Conservation (phyloP, 148 eudicot genomes). For the Fallopia convolvulus region DNA sequence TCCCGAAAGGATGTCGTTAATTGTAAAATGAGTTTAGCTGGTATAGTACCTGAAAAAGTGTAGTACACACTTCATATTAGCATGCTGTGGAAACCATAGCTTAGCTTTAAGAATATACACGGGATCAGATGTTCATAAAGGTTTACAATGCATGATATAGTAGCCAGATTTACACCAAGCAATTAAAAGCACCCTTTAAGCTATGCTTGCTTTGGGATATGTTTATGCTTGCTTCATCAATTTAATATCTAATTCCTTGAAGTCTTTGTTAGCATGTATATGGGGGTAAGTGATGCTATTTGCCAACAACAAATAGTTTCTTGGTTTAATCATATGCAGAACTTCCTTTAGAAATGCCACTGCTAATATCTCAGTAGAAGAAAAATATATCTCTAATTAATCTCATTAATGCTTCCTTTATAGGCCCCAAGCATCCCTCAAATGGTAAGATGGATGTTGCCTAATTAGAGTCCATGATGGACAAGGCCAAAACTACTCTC, state of each 20-base stretch:
- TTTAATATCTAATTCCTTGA: background rate
- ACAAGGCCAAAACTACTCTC: background rate
- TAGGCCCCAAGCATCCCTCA: background rate
- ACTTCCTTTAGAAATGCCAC: background rate
- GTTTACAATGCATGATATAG: background rate
- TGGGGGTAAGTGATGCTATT: background rate
- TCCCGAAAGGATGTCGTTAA: conserved; percentile 75
- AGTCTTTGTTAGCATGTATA: background rate
- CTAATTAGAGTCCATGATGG: background rate
- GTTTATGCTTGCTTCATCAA: background rate
- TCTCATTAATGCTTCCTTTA: background rate
- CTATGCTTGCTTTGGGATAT: background rate
- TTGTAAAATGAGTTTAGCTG: conserved; percentile 82
- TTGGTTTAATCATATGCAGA: background rate
- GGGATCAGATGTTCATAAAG: background rate
- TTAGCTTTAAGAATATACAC: background rate
- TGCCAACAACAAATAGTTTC: background rate
- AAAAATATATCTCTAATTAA: background rate
- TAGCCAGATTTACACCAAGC: background rate
- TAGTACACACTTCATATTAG: background rate
- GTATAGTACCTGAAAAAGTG: conserved; percentile 64
- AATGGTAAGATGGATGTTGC: background rate
- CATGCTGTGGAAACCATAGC: background rate
- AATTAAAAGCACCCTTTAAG: background rate
- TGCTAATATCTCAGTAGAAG: background rate